Evolutionary conservation across 371 early-diverging fungal genomes (phyloP), one percentile per base, ranked within the genome.

Genomic region (Actinomucor elegans): DNA sequence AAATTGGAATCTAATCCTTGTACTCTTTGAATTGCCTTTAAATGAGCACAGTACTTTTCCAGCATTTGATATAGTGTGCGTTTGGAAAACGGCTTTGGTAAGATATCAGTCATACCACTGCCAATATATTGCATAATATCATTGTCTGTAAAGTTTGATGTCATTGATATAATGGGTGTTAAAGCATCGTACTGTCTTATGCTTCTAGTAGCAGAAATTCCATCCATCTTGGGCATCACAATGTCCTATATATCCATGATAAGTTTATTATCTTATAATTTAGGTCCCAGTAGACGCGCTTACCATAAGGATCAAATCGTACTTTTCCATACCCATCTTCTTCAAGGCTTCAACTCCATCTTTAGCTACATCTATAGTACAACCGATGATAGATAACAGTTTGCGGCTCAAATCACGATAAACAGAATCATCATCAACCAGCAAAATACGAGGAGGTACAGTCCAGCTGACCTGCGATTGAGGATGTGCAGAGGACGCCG

Each of bases 161-260:
- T 93, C 89, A 93, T 87, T 8, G 86, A 82, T 34, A 93, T 86
- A 36, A 93, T 88, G 0, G 92, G 90, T 5, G 89, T 89, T 33
- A 68, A 51, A 21, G 75, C 65, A 59, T 90, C 90, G 58, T 86
- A 86, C 63, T 86, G 84, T 37, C 92, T 83, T 48, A 93, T 91
- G 26, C 74, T 84, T 10, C 78, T 67, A 4, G 90, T 89, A 0
- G 90, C 85, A 4, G 83, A 75, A 11, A 85, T 85, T 26, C 92
- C 90, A 64, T 90, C 90, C 56, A 90, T 61, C 32, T 84, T 81
- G 5, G 90, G 90, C 85, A 89, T 87, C 27, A 86, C 76, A 40
- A 89, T 87, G 57, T 90, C 90, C 86, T 86, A 61, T 29, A 50
- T n/a, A 20, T 21, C 26, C 10, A 21, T n/a, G 23, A 43, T 18